Percentiles rank a stretch among this genome's conserved stretches.
Evolutionary conservation across 129 eudicot species (phyloP).

Genomic region (Chrysanthemum lavandulifolium): DNA sequence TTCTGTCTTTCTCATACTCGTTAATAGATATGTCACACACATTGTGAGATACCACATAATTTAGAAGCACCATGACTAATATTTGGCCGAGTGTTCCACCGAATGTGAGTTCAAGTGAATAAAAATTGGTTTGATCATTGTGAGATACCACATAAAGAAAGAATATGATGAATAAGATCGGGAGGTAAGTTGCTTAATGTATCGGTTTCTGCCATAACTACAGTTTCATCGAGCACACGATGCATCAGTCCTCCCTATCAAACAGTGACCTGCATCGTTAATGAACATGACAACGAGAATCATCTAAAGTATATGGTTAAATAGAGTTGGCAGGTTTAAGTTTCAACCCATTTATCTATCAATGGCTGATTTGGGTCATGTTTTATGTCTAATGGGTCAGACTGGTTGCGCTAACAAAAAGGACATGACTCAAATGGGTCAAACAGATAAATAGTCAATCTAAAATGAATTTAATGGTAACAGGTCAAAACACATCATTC

Average conservation of each 20-base stretch:
- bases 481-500: too few relatives aligned
- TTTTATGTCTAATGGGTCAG: too few relatives aligned
- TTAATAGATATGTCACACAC: conserved; percentile 4
- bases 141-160: conserved; percentile 6
- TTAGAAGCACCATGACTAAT: conserved; percentile 2
- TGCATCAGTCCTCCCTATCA: conserved; percentile 10
- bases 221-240: conserved; percentile 16
- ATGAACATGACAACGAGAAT: too few relatives aligned
- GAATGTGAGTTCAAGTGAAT: conserved; percentile 9
- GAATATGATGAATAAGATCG: conserved; percentile 21
- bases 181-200: conserved; percentile 22
- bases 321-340: too few relatives aligned
- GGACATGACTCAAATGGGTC: too few relatives aligned
- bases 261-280: too few relatives aligned
- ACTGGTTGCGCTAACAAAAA: too few relatives aligned
- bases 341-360: too few relatives aligned
- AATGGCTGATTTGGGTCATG: too few relatives aligned
- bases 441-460: too few relatives aligned
- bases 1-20: conserved; percentile 13
- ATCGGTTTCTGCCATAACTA: conserved; percentile 3
- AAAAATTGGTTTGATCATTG: conserved; percentile 15
- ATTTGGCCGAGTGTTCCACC: conserved; percentile 24
- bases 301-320: too few relatives aligned
- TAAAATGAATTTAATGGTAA: too few relatives aligned
- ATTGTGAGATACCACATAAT: conserved; percentile 20